phyloP scores from a whole-genome alignment of 768 basidiomycete genomes.

The Strobilomyces dryophilus region DNA sequence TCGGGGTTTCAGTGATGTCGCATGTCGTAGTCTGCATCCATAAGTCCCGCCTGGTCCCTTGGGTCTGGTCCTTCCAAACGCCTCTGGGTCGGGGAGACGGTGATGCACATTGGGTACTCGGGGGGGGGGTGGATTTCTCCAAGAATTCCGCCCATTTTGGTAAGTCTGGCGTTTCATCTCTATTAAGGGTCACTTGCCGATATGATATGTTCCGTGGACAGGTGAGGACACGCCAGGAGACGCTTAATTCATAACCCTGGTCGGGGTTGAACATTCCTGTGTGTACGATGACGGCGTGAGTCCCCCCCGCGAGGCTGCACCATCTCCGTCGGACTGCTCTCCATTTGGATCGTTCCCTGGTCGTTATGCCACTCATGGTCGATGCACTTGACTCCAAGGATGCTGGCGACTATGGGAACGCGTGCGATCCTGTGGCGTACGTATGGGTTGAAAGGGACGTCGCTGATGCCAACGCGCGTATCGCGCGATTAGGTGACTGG shows the following conservation, averaged over 20 bases:
- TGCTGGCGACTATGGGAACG: constrained; percentile 42
- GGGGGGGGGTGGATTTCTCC: constrained; percentile 38
- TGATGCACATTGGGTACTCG: constrained; percentile 32
- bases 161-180: constrained; percentile 18
- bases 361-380: constrained; percentile 18
- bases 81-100: constrained; percentile 61
- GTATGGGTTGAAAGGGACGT: constrained; percentile 55
- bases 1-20: no score
- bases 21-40: no score
- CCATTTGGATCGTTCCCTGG: no score
- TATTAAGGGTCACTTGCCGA: neutral
- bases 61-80: no score
- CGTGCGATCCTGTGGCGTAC: constrained; percentile 43
- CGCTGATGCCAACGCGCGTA: constrained; percentile 38
- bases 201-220: constrained; percentile 13
- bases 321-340: constrained; percentile 41
- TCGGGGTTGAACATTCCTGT: constrained; percentile 33
- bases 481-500: constrained; percentile 9
- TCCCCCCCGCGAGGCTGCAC: constrained; percentile 29
- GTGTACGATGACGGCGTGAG: constrained; percentile 3
- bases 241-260: constrained; percentile 44
- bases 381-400: constrained; percentile 43
- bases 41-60: no score
- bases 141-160: constrained; percentile 45
- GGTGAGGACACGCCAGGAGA: constrained; percentile 51